These are phyloP conservation scores for Dovyalis caffra DNA, from an alignment of 345 rosid species.

Conservation along the genomic window DNA sequence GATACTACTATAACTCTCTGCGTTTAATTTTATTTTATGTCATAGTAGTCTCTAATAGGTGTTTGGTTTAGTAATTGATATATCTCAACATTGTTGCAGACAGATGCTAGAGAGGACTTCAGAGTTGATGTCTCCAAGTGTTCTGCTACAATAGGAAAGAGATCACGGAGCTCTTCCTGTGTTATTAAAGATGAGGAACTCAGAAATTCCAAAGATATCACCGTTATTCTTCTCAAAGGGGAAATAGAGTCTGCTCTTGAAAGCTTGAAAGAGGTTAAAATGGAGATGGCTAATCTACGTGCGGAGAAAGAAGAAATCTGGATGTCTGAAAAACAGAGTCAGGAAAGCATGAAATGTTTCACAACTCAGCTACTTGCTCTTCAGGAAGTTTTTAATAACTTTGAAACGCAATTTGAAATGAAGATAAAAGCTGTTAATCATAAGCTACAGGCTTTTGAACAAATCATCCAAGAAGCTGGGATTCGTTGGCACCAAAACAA, in stretches of 20 bases:
- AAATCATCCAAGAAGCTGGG: conserved; percentile 38
- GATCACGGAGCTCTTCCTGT: conserved; percentile 13
- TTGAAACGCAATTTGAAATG: conserved; percentile 49
- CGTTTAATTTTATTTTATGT: conserved; percentile 21
- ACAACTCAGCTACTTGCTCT: conserved; percentile 45
- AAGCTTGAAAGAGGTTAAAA: conserved; percentile 66
- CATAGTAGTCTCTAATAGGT: conserved; percentile 13
- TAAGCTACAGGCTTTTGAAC: conserved; percentile 50
- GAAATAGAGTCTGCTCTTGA: conserved; percentile 77
- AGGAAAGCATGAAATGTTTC: conserved; percentile 47
- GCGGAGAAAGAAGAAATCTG: conserved; percentile 59
- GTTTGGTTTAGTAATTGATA: conserved; percentile 23
- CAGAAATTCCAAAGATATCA: conserved; percentile 38
- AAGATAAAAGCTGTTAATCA: conserved; percentile 42
- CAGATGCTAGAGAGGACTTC: conserved; percentile 34
- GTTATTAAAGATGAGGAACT: conserved; percentile 23
- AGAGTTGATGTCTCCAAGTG: conserved; percentile 25
- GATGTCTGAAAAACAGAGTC: conserved; percentile 52
- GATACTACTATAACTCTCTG: conserved; percentile 17
- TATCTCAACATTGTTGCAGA: conserved; percentile 42
- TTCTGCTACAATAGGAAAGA: conserved; percentile 31
- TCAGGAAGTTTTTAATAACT: conserved; percentile 43
- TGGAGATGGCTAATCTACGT: conserved; percentile 59
- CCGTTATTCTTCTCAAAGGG: conserved; percentile 60
- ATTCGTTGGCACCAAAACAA: conserved; percentile 43